Evolutionary conservation across 2,329 filamentous ascomycete species (phyloP).

Genomic region (Fusarium coicis): DNA sequence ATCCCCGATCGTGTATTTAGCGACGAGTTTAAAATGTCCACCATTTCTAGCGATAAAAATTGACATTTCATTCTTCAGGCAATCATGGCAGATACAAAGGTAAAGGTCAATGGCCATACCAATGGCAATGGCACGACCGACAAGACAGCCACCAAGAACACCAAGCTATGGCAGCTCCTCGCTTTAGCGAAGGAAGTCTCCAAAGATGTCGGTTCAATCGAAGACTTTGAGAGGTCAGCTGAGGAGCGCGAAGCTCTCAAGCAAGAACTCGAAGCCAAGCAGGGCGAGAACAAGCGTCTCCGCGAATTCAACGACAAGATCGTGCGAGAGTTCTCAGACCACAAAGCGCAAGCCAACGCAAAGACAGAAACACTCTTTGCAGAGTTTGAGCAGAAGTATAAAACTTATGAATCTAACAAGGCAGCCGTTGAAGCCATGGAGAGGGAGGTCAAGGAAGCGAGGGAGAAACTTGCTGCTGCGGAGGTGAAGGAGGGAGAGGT

Average conservation of each 20-base stretch:
- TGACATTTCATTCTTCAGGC: constrained; percentile 14
- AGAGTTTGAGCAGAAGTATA: constrained; percentile 42
- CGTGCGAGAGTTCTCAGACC: constrained; percentile 37
- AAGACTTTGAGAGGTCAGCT: constrained; percentile 40
- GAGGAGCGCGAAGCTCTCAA: constrained; percentile 39
- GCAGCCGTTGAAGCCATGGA: constrained; percentile 53
- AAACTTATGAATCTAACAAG: constrained; percentile 43
- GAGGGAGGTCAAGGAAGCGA: constrained; percentile 57
- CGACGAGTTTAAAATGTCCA: constrained; percentile 35
- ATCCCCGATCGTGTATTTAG: constrained; percentile 13
- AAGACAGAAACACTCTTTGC: constrained; percentile 37
- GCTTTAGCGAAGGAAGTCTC: constrained; percentile 43
- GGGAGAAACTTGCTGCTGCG: constrained; percentile 52
- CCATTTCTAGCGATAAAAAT: constrained; percentile 27
- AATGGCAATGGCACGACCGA: constrained; percentile 37
- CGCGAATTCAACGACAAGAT: constrained; percentile 43
- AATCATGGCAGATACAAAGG: constrained; percentile 46
- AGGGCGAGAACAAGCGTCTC: constrained; percentile 38
- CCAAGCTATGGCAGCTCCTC: constrained; percentile 44
- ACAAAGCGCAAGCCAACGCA: constrained; percentile 34
- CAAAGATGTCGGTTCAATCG: constrained; percentile 42
- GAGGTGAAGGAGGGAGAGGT: constrained; percentile 54
- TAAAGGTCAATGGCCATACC: constrained; percentile 37
- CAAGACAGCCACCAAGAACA: constrained; percentile 30
- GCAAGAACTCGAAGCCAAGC: constrained; percentile 40